Conservation (phyloP, 2,329 filamentous ascomycete genomes). For the Aspergillus uvarum region DNA sequence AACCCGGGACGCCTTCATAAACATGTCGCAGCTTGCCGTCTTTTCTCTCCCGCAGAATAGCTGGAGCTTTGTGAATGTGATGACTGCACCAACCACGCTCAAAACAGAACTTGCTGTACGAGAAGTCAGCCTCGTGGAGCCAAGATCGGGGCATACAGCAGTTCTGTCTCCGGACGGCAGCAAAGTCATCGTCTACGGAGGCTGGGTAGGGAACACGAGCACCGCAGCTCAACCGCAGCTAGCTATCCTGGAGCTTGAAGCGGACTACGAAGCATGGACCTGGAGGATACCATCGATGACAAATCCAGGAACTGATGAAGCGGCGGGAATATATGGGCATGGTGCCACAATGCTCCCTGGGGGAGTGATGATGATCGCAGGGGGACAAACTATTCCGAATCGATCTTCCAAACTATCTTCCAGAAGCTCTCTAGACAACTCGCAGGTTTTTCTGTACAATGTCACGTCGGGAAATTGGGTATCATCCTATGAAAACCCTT, state of each 20-base stretch:
- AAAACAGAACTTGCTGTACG: slow-evolving; percentile 59
- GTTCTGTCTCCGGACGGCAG: slow-evolving; percentile 76
- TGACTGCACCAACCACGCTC: slow-evolving; percentile 39
- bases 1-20: slow-evolving; percentile 79
- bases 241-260: slow-evolving; percentile 71
- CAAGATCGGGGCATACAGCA: slow-evolving; percentile 84
- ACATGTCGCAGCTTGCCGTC: slow-evolving; percentile 87
- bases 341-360: slow-evolving; percentile 62
- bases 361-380: slow-evolving; percentile 60
- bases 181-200: slow-evolving; percentile 77
- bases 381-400: slow-evolving; percentile 55
- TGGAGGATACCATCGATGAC: slow-evolving; percentile 43
- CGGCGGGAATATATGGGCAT: slow-evolving; percentile 60
- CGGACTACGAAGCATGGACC: slow-evolving; percentile 63
- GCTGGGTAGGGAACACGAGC: slow-evolving; percentile 82
- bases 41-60: slow-evolving; percentile 83
- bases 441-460: slow-evolving; percentile 60
- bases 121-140: slow-evolving; percentile 61
- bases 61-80: slow-evolving; percentile 79
- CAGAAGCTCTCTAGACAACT: slow-evolving; percentile 37
- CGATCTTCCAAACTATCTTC: slow-evolving; percentile 39
- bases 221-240: slow-evolving; percentile 80
- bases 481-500: slow-evolving; percentile 55
- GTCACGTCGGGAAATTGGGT: slow-evolving; percentile 60
- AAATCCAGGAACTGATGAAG: slow-evolving; percentile 43